A percentile compares a stretch with the other conserved stretches of the same genome.
phyloP scores from a whole-genome alignment of 768 basidiomycete species.

The Leucogyrophana mollusca region DNA sequence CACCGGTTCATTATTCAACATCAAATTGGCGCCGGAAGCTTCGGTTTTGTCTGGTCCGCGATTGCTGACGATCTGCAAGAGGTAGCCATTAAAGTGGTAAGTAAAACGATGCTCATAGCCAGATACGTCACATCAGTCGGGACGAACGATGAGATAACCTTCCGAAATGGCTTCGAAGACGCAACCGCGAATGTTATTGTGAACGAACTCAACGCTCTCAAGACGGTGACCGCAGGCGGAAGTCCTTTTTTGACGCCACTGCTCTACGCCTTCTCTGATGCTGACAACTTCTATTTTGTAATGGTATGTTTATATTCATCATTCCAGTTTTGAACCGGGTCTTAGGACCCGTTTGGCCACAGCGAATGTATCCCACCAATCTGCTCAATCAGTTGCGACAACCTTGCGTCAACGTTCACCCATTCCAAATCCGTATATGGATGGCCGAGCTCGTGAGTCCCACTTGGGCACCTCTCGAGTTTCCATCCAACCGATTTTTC shows the following conservation, averaged over 20 bases:
- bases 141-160: no score
- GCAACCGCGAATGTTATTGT: background rate
- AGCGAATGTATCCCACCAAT: constrained; percentile 11
- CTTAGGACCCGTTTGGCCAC: background rate
- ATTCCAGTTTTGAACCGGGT: background rate
- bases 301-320: constrained; percentile 6
- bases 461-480: background rate
- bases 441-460: constrained; percentile 13
- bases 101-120: background rate
- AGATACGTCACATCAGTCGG: background rate
- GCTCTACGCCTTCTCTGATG: constrained; percentile 9
- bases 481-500: background rate
- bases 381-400: constrained; percentile 1
- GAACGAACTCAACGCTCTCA: background rate
- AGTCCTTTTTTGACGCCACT: constrained; percentile 11
- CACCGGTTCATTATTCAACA: constrained; percentile 15
- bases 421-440: constrained; percentile 10
- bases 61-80: background rate
- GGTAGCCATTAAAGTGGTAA: constrained; percentile 2
- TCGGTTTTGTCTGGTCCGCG: constrained; percentile 17
- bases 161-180: no score
- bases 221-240: background rate
- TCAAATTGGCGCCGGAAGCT: constrained; percentile 13
- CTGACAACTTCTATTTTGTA: constrained; percentile 12
- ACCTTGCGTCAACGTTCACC: constrained; percentile 5